Base-by-base conservation (phyloP, 2,329 filamentous ascomycete species). In the Colletotrichum cordylinicola region DNA sequence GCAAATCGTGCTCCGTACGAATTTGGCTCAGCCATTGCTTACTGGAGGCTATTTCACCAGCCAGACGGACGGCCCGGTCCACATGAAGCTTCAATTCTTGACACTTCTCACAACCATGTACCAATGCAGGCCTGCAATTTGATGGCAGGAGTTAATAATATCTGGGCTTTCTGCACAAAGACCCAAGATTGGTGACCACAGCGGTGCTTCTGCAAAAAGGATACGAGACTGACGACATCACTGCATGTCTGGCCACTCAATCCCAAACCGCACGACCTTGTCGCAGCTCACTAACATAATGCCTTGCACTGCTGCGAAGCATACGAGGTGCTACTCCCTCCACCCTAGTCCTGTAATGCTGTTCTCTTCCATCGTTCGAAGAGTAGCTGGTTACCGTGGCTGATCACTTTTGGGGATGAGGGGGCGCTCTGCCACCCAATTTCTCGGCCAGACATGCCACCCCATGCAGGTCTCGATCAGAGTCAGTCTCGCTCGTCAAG, bases 401-500 rank as follows among this genome's bases (percentile, higher is more conserved):
- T 68, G 67, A 18, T 56, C 33, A 64, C 33, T 27, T 24, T n/a
- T 55, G 15, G 62, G 35, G 24, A 33, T 48, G 60, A 55, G 65
- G 24, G 29, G 64, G 64, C 62, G 69, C 56, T 67, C 69, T 75
- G 58, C 70, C 70, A 68, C 64, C 58, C 70, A 73, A 68, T 73
- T 33, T 73, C 64, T 73, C 56, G 73, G 70, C 73, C 70, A 73
- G 70, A 73, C 43, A 75, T 75, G 74, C 60, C 71, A 75, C 60
- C 69, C 65, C 71, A 70, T 76, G 70, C 60, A 74, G 52, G 67
- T 70, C 72, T 76, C 60, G 70, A 69, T 69, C 74, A 76, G 74
- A 73, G 65, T 74, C 74, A 76, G 65, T 73, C 70, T 76, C 70
- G 74, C 65, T 76, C 74, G 52, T 58, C 60, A 66, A 75, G 62